phyloP scores from a whole-genome alignment of 2,329 filamentous ascomycete species.

The Colletotrichum destructivum region DNA sequence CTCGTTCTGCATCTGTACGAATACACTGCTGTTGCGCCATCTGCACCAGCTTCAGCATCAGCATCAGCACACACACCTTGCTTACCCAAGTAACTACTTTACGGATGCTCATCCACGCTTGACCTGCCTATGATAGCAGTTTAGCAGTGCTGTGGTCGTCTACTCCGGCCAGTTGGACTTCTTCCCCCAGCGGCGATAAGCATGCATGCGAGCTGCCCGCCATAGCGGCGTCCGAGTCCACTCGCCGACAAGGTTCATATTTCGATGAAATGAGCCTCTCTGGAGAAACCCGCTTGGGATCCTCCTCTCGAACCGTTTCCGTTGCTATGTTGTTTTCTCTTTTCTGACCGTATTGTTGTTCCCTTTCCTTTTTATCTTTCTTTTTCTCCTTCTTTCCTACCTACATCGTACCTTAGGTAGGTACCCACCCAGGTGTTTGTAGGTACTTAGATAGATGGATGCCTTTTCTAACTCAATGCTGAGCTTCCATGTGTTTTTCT shows the following conservation, averaged over 20 bases:
- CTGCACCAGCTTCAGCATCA: too few relatives aligned
- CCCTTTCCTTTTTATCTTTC: neutral
- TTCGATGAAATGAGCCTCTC: slow-evolving; percentile 15
- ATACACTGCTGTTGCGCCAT: too few relatives aligned
- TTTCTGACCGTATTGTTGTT: neutral
- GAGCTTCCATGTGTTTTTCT: slow-evolving; percentile 1
- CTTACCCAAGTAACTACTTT: too few relatives aligned
- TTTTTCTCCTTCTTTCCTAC: neutral
- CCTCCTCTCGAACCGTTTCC: too few relatives aligned
- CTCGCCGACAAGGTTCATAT: slow-evolving; percentile 1
- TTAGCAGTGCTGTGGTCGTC: too few relatives aligned
- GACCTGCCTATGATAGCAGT: too few relatives aligned
- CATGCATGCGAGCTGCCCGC: neutral
- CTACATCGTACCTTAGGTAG: too few relatives aligned
- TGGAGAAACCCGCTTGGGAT: neutral
- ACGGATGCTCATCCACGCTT: too few relatives aligned
- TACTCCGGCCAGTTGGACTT: too few relatives aligned
- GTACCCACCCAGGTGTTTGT: too few relatives aligned
- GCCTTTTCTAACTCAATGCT: neutral
- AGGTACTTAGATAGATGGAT: too few relatives aligned
- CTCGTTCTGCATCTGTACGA: neutral
- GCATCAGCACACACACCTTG: too few relatives aligned
- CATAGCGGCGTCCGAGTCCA: slow-evolving; percentile 1
- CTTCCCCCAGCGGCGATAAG: neutral
- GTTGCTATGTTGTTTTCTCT: neutral